Conservation (phyloP, 2,329 filamentous ascomycete species). For the Neocatenulostroma microsporum region DNA sequence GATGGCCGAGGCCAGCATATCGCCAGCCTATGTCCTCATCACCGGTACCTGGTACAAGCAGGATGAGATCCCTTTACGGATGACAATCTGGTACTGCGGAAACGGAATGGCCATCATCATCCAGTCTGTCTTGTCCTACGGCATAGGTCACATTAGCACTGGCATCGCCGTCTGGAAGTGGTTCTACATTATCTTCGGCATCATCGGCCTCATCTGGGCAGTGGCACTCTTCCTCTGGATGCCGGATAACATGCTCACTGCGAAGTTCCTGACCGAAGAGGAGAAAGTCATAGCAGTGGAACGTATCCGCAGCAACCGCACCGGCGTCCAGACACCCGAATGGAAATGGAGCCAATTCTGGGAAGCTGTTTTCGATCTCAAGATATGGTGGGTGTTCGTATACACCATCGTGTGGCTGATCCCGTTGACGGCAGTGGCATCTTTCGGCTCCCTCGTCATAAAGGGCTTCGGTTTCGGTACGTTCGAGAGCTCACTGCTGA, state of each 20-base stretch:
- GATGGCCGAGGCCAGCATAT: no score
- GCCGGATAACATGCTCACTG: slow-evolving; percentile 40
- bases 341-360: slow-evolving; percentile 48
- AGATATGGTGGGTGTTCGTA: slow-evolving; percentile 53
- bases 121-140: slow-evolving; percentile 51
- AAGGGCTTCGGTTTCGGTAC: no score
- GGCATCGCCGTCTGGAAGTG: slow-evolving; percentile 48
- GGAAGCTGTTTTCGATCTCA: slow-evolving; percentile 47
- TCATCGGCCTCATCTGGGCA: background rate
- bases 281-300: slow-evolving; percentile 41
- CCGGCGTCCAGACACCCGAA: no score
- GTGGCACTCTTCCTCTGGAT: slow-evolving; percentile 24
- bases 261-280: slow-evolving; percentile 36
- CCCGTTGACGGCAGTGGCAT: no score
- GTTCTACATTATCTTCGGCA: slow-evolving; percentile 23
- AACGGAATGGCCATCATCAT: slow-evolving; percentile 54
- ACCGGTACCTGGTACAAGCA: slow-evolving; percentile 3
- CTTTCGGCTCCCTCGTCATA: no score
- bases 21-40: no score
- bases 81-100: slow-evolving; percentile 42
- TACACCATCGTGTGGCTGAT: slow-evolving; percentile 49
- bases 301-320: slow-evolving; percentile 44
- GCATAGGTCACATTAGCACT: slow-evolving; percentile 49
- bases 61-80: slow-evolving; percentile 42
- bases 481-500: no score